Conservation (phyloP, 164 flowering plant species). For the Berberis vulgaris region DNA sequence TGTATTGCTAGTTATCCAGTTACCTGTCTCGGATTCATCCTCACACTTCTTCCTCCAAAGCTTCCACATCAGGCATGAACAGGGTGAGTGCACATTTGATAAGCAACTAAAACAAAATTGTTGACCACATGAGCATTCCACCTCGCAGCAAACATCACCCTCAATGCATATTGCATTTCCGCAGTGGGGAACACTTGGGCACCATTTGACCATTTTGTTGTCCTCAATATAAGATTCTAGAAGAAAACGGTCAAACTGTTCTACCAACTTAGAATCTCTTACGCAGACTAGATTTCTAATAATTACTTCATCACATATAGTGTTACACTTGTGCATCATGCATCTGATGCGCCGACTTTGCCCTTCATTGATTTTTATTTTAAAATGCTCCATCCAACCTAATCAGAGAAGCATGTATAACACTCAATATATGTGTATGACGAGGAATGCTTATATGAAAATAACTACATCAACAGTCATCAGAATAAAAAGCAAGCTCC, state of each 20-base stretch:
- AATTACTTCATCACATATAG: conserved; percentile 74
- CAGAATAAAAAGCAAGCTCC: no score
- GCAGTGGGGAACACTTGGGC: conserved; percentile 92
- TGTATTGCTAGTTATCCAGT: conserved; percentile 77
- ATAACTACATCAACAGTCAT: no score
- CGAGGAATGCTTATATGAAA: no score
- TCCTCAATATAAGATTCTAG: conserved; percentile 83
- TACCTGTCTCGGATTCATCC: conserved; percentile 76
- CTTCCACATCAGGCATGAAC: conserved; percentile 90
- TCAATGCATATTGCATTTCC: conserved; percentile 88
- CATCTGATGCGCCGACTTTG: conserved; percentile 76
- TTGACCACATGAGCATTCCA: conserved; percentile 70
- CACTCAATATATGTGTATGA: no score
- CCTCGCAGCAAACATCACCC: conserved; percentile 62
- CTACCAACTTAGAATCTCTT: conserved; percentile 55
- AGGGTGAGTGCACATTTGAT: conserved; percentile 82
- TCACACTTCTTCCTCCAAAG: conserved; percentile 73
- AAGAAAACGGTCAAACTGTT: conserved; percentile 73
- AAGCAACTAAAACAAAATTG: conserved; percentile 87
- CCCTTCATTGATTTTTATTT: conserved; percentile 77
- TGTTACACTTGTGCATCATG: conserved; percentile 83
- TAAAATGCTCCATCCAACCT: conserved; percentile 76
- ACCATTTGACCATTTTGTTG: conserved; percentile 83
- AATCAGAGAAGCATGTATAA: background rate
- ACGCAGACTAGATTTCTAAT: conserved; percentile 51